Evolutionary conservation across 192 early-diverging fungal species (phyloP).

Genomic region (Thoreauomyces humboldtii): DNA sequence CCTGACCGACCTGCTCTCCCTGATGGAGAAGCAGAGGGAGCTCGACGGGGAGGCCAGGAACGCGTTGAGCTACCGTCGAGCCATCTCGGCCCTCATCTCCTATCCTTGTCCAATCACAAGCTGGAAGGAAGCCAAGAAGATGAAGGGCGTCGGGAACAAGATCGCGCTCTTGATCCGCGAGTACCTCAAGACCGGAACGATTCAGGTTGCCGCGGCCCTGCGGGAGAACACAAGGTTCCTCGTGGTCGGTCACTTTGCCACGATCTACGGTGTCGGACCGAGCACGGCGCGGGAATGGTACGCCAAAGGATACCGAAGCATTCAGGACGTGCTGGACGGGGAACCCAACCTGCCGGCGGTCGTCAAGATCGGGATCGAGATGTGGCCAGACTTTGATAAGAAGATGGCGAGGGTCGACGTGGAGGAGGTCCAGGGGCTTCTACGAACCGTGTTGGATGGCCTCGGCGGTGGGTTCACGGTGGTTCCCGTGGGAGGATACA

Average conservation of each 20-base stretch:
- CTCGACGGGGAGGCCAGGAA: conserved; percentile 11
- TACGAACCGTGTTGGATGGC: conserved; percentile 10
- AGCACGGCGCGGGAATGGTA: conserved; percentile 28
- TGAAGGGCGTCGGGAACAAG: conserved; percentile 36
- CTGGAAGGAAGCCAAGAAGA: conserved; percentile 30
- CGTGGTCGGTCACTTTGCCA: conserved; percentile 12
- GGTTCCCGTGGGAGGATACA: conserved; percentile 28
- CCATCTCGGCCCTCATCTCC: conserved; percentile 26
- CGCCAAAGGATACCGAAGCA: conserved; percentile 18
- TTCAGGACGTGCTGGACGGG: conserved; percentile 10
- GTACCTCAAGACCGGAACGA: conserved; percentile 25
- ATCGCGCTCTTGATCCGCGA: conserved; percentile 29
- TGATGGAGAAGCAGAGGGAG: conserved; percentile 26
- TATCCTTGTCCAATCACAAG: conserved; percentile 26
- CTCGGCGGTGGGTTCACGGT: conserved; percentile 15
- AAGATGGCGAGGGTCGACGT: conserved; percentile 35
- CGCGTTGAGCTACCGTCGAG: conserved; percentile 28
- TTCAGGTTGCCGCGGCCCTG: conserved; percentile 15
- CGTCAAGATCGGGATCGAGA: background rate
- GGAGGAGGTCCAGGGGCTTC: conserved; percentile 25
- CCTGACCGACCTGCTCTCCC: conserved; percentile 13
- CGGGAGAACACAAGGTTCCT: background rate
- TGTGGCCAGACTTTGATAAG: conserved; percentile 17
- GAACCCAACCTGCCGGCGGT: background rate
- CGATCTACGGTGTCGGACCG: conserved; percentile 33